phyloP scores from a whole-genome alignment of 495 filamentous ascomycete species.

The Chaetomium fimeti region DNA sequence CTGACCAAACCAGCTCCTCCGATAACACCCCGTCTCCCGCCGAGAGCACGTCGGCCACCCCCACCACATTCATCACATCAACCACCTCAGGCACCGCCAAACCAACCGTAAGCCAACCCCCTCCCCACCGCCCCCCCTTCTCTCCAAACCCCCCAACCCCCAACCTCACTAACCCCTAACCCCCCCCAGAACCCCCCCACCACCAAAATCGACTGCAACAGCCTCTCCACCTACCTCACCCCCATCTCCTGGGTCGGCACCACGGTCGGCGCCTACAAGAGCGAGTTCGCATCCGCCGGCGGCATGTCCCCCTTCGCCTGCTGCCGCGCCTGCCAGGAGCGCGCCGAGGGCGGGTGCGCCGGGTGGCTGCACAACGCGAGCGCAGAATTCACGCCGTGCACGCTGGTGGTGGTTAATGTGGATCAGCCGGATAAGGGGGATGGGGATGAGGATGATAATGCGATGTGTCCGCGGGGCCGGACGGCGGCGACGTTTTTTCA shows the following conservation, averaged over 20 bases:
- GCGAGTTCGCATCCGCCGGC: not conserved
- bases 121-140: too few species aligned
- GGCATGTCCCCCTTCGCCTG: conserved; percentile 19
- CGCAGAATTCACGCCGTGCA: conserved; percentile 28
- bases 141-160: not conserved
- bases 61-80: conserved; percentile 2
- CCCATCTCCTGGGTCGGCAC: conserved; percentile 23
- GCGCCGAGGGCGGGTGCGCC: conserved; percentile 21
- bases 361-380: conserved; percentile 29
- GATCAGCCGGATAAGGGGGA: not conserved
- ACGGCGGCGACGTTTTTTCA: conserved; percentile 14
- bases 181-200: not conserved
- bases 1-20: conserved; percentile 24
- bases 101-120: conserved; percentile 10
- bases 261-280: conserved; percentile 1
- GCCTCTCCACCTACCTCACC: conserved; percentile 23
- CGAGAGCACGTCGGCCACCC: not conserved
- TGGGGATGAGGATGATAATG: too few species aligned
- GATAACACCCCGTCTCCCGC: not conserved
- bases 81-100: conserved; percentile 14
- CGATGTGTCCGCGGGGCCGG: conserved; percentile 24
- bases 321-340: conserved; percentile 24
- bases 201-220: conserved; percentile 20
- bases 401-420: not conserved
- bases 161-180: not conserved